These are phyloP conservation scores for Guyanaporus albipodus DNA, from an alignment of 768 basidiomycete genomes.

Conservation along the genomic window DNA sequence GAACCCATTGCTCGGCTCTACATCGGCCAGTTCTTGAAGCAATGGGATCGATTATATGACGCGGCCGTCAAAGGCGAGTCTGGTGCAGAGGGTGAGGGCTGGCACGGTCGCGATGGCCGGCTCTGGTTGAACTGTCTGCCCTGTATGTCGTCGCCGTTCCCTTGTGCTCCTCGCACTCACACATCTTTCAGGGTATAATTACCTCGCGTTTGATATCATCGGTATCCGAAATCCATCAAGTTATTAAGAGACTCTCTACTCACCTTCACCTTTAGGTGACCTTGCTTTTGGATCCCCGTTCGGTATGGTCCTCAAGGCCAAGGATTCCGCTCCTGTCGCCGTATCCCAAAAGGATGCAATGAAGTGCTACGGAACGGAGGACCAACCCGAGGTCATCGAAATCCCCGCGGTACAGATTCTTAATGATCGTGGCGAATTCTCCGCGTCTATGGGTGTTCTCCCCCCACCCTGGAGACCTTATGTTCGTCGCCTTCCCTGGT, in stretches of 20 bases:
- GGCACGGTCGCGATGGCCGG: conserved; percentile 56
- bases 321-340: conserved; percentile 70
- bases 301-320: conserved; percentile 76
- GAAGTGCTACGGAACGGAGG: conserved; percentile 48
- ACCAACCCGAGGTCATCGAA: conserved; percentile 44
- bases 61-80: conserved; percentile 50
- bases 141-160: conserved; percentile 41
- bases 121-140: conserved; percentile 75
- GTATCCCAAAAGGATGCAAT: conserved; percentile 52
- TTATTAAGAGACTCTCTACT: neutral
- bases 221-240: conserved; percentile 33
- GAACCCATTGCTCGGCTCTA: conserved; percentile 71
- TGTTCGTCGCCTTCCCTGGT: conserved; percentile 71
- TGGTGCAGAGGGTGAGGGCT: conserved; percentile 58
- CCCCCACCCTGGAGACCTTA: conserved; percentile 69
- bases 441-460: conserved; percentile 77
- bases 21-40: conserved; percentile 54
- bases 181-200: conserved; percentile 48
- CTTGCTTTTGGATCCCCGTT: conserved; percentile 86
- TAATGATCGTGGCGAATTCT: conserved; percentile 84
- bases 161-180: conserved; percentile 1
- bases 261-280: conserved; percentile 38
- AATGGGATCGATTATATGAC: conserved; percentile 73
- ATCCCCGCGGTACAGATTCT: conserved; percentile 84
- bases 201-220: conserved; percentile 72